Evolutionary conservation across 495 filamentous ascomycete species (phyloP).

Genomic region (Talaromyces trachyspermus): DNA sequence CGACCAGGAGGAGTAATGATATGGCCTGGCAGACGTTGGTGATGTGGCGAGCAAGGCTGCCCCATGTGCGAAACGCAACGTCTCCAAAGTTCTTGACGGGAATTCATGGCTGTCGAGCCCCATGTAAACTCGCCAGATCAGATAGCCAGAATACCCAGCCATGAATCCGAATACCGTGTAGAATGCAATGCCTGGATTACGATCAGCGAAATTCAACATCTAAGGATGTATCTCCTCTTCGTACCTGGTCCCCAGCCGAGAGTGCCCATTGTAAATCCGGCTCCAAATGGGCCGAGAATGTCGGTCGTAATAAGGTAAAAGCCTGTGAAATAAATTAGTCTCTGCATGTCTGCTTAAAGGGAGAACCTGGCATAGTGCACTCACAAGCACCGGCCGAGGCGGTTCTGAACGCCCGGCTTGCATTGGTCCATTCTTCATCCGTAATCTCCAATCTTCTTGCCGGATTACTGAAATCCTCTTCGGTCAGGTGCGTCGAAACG

Average conservation of each 20-base stretch:
- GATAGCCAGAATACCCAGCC: constrained; percentile 33
- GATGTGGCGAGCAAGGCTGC: constrained; percentile 39
- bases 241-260: constrained; percentile 24
- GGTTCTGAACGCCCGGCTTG: constrained; percentile 39
- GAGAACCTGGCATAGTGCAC: too few relatives aligned
- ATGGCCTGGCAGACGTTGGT: constrained; percentile 48
- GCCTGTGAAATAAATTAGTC: constrained; percentile 39
- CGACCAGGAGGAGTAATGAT: constrained; percentile 46
- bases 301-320: constrained; percentile 61
- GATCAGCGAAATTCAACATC: too few relatives aligned
- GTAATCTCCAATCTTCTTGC: constrained; percentile 12
- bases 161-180: constrained; percentile 24
- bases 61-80: constrained; percentile 48
- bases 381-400: too few relatives aligned
- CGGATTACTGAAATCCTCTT: neutral
- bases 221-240: too few relatives aligned
- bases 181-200: constrained; percentile 23
- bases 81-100: constrained; percentile 51
- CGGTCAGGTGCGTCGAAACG: constrained; percentile 2
- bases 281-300: constrained; percentile 47
- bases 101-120: constrained; percentile 46
- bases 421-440: constrained; percentile 35
- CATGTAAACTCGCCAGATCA: constrained; percentile 50
- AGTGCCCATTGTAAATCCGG: constrained; percentile 22
- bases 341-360: too few relatives aligned